Conservation (phyloP, 176 grass and related monocot species). For the Oryza coarctata region DNA sequence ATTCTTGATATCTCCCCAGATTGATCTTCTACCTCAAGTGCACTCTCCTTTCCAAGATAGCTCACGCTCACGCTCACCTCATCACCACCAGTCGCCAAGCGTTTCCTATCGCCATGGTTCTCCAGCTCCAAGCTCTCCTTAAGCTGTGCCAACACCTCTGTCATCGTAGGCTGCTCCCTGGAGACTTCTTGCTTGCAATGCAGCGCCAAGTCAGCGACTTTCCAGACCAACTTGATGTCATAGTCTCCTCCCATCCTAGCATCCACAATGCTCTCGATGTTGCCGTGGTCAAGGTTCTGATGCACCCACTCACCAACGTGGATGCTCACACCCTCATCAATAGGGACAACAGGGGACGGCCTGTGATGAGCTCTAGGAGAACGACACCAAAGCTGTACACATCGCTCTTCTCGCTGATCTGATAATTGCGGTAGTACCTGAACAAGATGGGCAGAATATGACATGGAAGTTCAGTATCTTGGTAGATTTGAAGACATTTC, state of each 20-base stretch:
- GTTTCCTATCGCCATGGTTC: neutral
- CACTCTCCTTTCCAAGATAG: no score
- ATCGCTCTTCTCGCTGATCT: constrained; percentile 39
- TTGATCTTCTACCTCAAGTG: neutral
- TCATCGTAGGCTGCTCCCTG: constrained; percentile 21
- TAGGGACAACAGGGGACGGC: constrained; percentile 19
- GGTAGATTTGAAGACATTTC: neutral
- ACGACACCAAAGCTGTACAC: constrained; percentile 45
- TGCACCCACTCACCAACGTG: constrained; percentile 47
- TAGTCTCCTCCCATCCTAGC: constrained; percentile 12
- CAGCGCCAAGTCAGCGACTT: constrained; percentile 24
- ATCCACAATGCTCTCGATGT: constrained; percentile 34
- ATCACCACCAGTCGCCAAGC: neutral
- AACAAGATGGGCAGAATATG: neutral
- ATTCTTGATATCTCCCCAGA: neutral
- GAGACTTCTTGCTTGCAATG: constrained; percentile 29
- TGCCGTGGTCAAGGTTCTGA: constrained; percentile 12
- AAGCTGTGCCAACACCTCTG: constrained; percentile 5
- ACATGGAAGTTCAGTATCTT: neutral
- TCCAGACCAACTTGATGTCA: constrained; percentile 34
- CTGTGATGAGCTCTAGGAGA: constrained; percentile 38
- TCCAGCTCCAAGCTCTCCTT: constrained; percentile 28
- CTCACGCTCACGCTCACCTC: no score
- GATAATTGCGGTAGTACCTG: constrained; percentile 35
- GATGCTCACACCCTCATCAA: constrained; percentile 27